Conservation (phyloP, 2,329 filamentous ascomycete species). For the Pseudocercospora macadamiae region DNA sequence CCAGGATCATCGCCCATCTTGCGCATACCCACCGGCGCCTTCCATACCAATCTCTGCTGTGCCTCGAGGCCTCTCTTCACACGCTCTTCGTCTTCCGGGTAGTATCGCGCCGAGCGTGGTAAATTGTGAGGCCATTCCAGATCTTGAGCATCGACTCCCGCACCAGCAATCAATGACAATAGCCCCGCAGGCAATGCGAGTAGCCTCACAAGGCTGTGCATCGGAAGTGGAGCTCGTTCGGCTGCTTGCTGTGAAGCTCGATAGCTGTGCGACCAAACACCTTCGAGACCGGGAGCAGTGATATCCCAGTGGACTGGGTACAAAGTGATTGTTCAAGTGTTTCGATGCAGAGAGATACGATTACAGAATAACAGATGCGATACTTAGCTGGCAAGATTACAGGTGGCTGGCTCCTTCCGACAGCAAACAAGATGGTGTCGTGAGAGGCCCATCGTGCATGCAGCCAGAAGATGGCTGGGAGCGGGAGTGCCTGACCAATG, state of each 20-base stretch:
- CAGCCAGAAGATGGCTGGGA: neutral
- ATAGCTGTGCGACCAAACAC: neutral
- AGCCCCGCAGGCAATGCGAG: conserved; percentile 34
- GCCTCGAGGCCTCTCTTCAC: conserved; percentile 47
- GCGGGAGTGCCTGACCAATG: neutral
- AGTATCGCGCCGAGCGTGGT: conserved; percentile 50
- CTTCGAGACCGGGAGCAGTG: neutral
- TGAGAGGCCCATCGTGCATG: conserved; percentile 2
- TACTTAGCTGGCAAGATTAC: neutral
- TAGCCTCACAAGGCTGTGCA: conserved; percentile 28
- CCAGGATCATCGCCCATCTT: conserved; percentile 72
- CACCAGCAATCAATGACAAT: conserved; percentile 23
- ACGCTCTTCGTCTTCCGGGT: conserved; percentile 50
- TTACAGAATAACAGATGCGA: neutral
- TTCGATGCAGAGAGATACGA: neutral
- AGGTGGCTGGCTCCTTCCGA: conserved; percentile 1
- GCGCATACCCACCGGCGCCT: conserved; percentile 64
- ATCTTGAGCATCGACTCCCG: conserved; percentile 29
- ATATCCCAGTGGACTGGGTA: neutral
- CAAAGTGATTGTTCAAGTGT: neutral
- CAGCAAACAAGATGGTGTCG: neutral
- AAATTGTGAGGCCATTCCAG: conserved; percentile 52
- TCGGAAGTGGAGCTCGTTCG: conserved; percentile 11
- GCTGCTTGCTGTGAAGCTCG: conserved; percentile 5
- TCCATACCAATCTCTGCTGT: conserved; percentile 43